Conservation (phyloP, 805 yeast genomes). For the Starmerella sp. region DNA sequence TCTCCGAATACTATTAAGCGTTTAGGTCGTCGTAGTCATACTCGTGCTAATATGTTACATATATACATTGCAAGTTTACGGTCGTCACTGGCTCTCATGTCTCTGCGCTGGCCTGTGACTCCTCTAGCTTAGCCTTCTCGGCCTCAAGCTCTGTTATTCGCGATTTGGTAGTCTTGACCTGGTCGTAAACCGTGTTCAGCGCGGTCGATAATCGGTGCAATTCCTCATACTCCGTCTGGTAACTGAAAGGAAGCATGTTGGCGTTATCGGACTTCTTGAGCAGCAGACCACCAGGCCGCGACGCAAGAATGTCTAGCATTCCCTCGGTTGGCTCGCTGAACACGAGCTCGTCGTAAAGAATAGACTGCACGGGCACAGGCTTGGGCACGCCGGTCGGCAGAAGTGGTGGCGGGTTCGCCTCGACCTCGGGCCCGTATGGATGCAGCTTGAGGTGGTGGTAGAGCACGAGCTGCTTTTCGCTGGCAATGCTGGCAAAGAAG, state of each 20-base stretch:
- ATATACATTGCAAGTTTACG: too few species aligned
- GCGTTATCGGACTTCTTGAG: constrained; percentile 29
- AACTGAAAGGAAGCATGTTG: constrained; percentile 29
- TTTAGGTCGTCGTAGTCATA: too few species aligned
- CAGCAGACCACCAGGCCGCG: constrained; percentile 31
- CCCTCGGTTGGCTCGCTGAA: constrained; percentile 92
- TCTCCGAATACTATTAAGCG: too few species aligned
- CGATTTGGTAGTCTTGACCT: constrained; percentile 35
- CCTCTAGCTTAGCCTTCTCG: constrained; percentile 21
- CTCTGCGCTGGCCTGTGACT: not conserved
- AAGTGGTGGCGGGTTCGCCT: constrained; percentile 16
- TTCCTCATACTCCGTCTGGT: constrained; percentile 54
- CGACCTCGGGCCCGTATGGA: constrained; percentile 48
- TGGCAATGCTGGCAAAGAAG: constrained; percentile 74
- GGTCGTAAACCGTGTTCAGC: constrained; percentile 35
- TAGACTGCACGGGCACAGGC: constrained; percentile 42
- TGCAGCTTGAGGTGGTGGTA: constrained; percentile 87
- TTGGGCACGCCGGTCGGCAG: constrained; percentile 22
- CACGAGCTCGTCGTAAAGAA: constrained; percentile 78
- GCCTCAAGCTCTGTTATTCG: constrained; percentile 29
- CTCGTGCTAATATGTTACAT: too few species aligned
- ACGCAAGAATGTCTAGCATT: constrained; percentile 65
- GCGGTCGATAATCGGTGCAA: constrained; percentile 43
- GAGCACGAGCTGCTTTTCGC: constrained; percentile 74
- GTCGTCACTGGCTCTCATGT: too few species aligned